Conservation (phyloP, 2,329 filamentous ascomycete species). For the Amylocarpus encephaloides region DNA sequence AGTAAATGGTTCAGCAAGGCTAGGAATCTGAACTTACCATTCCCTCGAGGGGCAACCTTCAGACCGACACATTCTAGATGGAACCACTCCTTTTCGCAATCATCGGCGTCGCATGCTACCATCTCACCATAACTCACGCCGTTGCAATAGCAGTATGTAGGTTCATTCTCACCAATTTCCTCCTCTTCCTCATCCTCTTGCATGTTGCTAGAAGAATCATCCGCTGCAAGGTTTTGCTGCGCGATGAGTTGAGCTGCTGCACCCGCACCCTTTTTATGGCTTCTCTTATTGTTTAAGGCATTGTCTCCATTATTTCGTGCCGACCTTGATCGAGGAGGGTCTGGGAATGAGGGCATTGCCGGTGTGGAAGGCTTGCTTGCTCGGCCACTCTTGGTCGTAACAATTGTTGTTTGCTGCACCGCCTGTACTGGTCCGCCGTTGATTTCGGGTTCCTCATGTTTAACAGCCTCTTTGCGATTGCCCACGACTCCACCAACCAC, state of each 20-base stretch:
- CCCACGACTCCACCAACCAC: slow-evolving; percentile 26
- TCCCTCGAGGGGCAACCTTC: slow-evolving; percentile 66
- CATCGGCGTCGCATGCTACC: slow-evolving; percentile 72
- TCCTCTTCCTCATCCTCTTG: slow-evolving; percentile 48
- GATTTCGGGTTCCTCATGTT: slow-evolving; percentile 43
- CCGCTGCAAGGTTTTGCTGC: slow-evolving; percentile 36
- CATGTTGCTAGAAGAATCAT: slow-evolving; percentile 39
- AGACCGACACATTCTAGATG: slow-evolving; percentile 76
- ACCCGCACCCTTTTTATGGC: slow-evolving; percentile 51
- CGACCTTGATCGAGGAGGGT: slow-evolving; percentile 48
- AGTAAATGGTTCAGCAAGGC: not conserved
- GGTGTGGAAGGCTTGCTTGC: slow-evolving; percentile 63
- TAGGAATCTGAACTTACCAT: slow-evolving; percentile 25
- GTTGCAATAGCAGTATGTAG: slow-evolving; percentile 74
- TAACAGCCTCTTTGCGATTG: slow-evolving; percentile 40
- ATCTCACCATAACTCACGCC: slow-evolving; percentile 77
- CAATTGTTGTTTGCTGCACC: slow-evolving; percentile 33
- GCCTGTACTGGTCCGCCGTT: slow-evolving; percentile 36
- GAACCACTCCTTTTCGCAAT: slow-evolving; percentile 75
- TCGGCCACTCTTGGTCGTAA: slow-evolving; percentile 55
- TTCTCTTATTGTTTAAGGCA: slow-evolving; percentile 41
- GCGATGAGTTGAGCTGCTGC: slow-evolving; percentile 31
- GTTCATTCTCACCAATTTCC: slow-evolving; percentile 62
- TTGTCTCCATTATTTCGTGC: slow-evolving; percentile 39
- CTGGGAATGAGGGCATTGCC: slow-evolving; percentile 52